Evolutionary conservation across 805 yeast genomes (phyloP), one percentile per base, ranked within the genome.

Genomic region (Isabelozyma rhagii): DNA sequence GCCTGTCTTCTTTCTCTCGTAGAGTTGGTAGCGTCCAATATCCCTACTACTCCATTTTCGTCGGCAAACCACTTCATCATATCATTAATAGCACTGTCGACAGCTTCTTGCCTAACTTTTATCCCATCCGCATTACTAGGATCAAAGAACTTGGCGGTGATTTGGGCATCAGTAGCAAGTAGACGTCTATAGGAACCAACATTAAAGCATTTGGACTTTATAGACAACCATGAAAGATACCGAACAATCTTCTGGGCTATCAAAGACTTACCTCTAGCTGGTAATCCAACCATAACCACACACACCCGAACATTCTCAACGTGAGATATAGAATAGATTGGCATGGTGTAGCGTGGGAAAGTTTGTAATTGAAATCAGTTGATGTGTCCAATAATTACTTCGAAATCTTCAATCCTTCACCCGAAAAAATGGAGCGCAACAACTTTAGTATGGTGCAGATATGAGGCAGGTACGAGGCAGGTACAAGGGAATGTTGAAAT

Each of bases 201-300:
- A 62, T 90, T 91, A 72, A 94, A 94, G 50, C 91, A 86, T 63
- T 84, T 85, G 27, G 97, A 89, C 52, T 81, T 82, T 49, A 94
- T 87, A 2, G 96, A 87, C 39, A 93, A 77, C 99, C 99, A 94
- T 34, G 91, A 83, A 47, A 94, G 77, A 63, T 93, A 94, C 44
- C 98, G 79, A 31, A 93, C 96, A 47, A 94, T 87, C 65, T 93
- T 94, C 64, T 91, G 96, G 3, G 98, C 91, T 54, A 94, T 93
- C 67, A 91, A 84, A 3, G 97, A 87, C 67, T 94, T 94, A 3
- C 99, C 99, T 50, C 98, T 80, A 11, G 94, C 93, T 10, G 96
- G 96, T 39, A 87, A 71, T 1, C 96, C 96, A 39, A 88, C 94
- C 88, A 89, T 87, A 15, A 89, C 85, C 40, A 89, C 96, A 72